These are phyloP conservation scores for Exophiala sideris DNA, from an alignment of 2,329 filamentous ascomycete species.

Conservation along the genomic window DNA sequence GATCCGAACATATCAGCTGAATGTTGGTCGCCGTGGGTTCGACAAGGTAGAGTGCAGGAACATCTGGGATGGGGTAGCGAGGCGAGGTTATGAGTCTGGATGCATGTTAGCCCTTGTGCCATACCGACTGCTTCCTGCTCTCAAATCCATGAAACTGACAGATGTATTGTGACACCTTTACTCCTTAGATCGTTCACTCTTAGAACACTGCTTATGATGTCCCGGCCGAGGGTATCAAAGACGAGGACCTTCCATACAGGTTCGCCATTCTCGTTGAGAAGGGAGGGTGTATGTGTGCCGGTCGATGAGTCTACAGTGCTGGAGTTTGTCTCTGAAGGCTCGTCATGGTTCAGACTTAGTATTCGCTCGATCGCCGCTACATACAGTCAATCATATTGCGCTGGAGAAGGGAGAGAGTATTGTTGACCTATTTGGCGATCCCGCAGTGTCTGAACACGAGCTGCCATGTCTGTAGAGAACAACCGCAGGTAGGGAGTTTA, in stretches of 20 bases:
- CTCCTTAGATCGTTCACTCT: conserved; percentile 87
- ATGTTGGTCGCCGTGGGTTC: conserved; percentile 82
- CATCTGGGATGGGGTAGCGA: conserved; percentile 89
- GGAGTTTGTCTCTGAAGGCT: conserved; percentile 4
- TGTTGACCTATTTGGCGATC: conserved; percentile 68
- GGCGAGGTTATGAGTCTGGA: conserved; percentile 72
- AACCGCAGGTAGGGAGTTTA: neutral
- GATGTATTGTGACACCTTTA: conserved; percentile 94
- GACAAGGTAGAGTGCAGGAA: conserved; percentile 93
- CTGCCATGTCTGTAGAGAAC: conserved; percentile 20
- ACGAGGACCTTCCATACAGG: conserved; percentile 98
- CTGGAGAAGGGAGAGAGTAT: conserved; percentile 23
- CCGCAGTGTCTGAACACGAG: conserved; percentile 53
- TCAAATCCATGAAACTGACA: conserved; percentile 53
- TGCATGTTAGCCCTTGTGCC: conserved; percentile 5
- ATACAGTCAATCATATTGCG: conserved; percentile 23
- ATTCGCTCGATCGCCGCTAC: conserved; percentile 90
- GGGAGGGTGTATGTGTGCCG: conserved; percentile 61
- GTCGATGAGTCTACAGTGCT: conserved; percentile 36
- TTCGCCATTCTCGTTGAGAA: conserved; percentile 74
- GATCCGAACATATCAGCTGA: conserved; percentile 75
- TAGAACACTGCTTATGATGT: conserved; percentile 95
- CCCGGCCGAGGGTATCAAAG: conserved; percentile 85
- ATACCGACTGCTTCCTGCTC: neutral
- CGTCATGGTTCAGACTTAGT: conserved; percentile 82